Evolutionary conservation across 148 eudicot genomes (phyloP), one percentile per base, ranked within the genome.

Genomic region (Simmondsia chinensis): DNA sequence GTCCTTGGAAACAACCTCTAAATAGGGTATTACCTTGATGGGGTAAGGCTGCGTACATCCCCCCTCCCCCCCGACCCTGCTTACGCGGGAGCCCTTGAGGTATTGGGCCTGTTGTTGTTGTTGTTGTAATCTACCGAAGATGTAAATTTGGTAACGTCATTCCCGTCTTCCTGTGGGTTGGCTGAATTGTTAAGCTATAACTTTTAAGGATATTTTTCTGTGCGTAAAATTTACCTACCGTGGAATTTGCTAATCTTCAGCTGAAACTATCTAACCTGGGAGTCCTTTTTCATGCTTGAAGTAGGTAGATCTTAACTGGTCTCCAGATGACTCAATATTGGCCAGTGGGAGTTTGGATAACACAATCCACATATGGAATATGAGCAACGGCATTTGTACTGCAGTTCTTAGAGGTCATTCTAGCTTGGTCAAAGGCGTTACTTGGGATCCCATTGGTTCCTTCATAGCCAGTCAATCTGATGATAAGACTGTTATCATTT

Each of bases 301-400:
- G 88, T 91, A 91, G 97, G 97, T 91, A 77, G 99, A 91, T 85
- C 96, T 87, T 58, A 87, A 83, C 74, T 87, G 96, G 96, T 87
- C 96, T 50, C 94, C 96, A n/a, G 94, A 87, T 74, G 94, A 87
- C 63, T 79, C 87, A 26, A 76, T 54, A 68, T 77, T 91, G 71
- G 99, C 88, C 7, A 91, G 95, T 61, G 99, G 81, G 51, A 91
- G 99, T 67, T 63, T 91, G 51, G 99, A 91, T 53, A 91, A 85
- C 35, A 91, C 99, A 12, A 71, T 91, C 48, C 95, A 91, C 53
- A 62, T 91, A 15, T 91, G 99, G 99, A 77, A 91, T 57, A 82
- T 76, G 83, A 77, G 66, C 75, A 79, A 61, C 66, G 99, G 99
- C 34, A 82, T 85, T 10, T 91, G 99, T 63, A 79, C 86, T 40